Base-by-base conservation (phyloP, 108 stramenopile species). In the Schizochytrium sp. region DNA sequence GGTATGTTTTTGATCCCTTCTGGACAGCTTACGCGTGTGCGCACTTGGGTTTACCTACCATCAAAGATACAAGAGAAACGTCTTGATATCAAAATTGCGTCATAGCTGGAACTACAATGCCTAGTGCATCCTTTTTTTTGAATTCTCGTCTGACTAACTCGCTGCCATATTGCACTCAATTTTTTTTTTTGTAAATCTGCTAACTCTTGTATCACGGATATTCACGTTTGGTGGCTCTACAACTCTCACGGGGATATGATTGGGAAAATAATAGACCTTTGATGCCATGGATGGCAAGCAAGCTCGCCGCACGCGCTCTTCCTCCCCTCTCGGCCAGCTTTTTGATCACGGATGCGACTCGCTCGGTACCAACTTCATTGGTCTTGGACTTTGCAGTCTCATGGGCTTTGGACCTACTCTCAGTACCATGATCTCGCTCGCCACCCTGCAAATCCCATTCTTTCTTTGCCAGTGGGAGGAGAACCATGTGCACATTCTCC, bases 281-380 rank as follows among this genome's bases (percentile, higher is more conserved):
- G 99, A 99, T 93, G 97, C 97, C 87, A 98, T 99, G 95, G 99
- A 99, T 91, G 99, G 99, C 44, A 99, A 98, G 90, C 99, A 99
- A 90, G 97, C 98, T 2, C 93, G 98, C 61, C 92, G 96, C 56
- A 99, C 99, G 3, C 92, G 92, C 59, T 94, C 95, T 42, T 95
- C 95, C 61, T 95, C 94, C 87, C 97, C 99, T 0, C 89, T 99
- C 57, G 99, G 99, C 5, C 97, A 98, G 92, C 92, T 99, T n/a
- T 98, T 98, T 89, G 98, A 99, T 91, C 98, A 99, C 90, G 98
- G 97, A 49, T 95, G 97, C 89, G 98, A 98, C 91, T 96, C 97
- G 89, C 92, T 98, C 3, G 95, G 96, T 88, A 96, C 93, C 10
- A 94, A 92, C 57, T 57, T 92, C 17, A 90, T 90, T 49, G 93